A percentile compares a stretch with the other conserved stretches of the same genome.
These are phyloP conservation scores for Grigorovia humatica DNA, from an alignment of 805 yeast genomes.

Conservation along the genomic window DNA sequence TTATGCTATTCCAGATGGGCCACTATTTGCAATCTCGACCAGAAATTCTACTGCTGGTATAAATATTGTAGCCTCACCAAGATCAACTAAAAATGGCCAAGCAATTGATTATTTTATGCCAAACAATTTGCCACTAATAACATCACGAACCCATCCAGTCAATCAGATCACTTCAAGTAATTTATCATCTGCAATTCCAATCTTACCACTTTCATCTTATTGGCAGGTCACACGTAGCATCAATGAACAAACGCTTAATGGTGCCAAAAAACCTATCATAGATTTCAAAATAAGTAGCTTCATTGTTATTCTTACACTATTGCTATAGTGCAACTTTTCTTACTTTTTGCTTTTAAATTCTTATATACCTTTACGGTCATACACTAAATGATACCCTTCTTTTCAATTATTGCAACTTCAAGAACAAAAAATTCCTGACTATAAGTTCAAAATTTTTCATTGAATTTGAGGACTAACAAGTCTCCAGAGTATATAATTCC, in stretches of 20 bases:
- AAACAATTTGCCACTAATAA: neutral
- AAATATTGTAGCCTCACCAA: constrained; percentile 5
- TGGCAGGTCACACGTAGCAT: neutral
- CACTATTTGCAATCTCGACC: constrained; percentile 10
- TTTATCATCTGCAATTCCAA: neutral
- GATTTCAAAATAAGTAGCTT: neutral
- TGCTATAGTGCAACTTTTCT: neutral
- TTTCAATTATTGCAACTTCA: too few species aligned
- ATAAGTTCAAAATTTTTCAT: too few species aligned
- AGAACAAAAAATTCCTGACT: too few species aligned
- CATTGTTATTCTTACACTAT: neutral
- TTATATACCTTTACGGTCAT: too few species aligned
- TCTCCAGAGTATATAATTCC: too few species aligned
- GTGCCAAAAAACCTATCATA: neutral
- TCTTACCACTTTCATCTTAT: neutral
- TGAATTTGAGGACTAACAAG: too few species aligned
- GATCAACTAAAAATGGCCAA: neutral
- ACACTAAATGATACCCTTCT: too few species aligned
- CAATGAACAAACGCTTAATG: neutral
- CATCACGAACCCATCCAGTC: neutral
- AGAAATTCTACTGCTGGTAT: constrained; percentile 15
- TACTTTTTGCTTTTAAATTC: too few species aligned
- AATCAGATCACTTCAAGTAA: neutral
- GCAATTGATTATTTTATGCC: neutral
- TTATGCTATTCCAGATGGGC: constrained; percentile 29